Base-by-base conservation (phyloP, 2,329 filamentous ascomycete species). In the Fusarium sp. region DNA sequence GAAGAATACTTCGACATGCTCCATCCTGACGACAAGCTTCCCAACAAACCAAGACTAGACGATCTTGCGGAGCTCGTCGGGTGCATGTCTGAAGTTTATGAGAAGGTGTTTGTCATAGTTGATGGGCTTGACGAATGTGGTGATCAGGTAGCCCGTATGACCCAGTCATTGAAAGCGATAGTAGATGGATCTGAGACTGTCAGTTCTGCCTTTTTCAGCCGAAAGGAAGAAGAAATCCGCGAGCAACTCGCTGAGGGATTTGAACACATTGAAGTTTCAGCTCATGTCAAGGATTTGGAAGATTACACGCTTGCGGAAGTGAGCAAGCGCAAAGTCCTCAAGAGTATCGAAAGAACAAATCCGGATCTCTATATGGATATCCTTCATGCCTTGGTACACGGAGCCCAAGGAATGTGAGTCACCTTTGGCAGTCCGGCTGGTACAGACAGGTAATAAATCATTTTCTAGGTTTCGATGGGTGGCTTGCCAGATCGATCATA, bases 81-180 rank as follows among this genome's bases (percentile, higher is more conserved):
- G 4, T 25, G 29, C 5, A 59, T 69, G 54, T 39, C 49, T 3
- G n/a, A 10, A 4, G 25, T 42, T 3, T 69, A 59, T 15, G 52
- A 60, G 1, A 69, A 63, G 11, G 58, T 63, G 0, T 59, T 63
- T 29, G 15, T 69, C 0, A 45, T 69, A 5, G 58, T 69, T 1
- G 66, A 69, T 10, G 66, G 63, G 1, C n/a, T 69, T 1, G 66
- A 69, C 35, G 66, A 69, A 52, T 69, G 66, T 7, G 63, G 63
- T 6, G 39, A 48, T 6, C 31, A 63, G 4, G 48, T 63, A 3
- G 23, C 35, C 10, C 11, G 23, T 6, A 66, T 69, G 58, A 48
- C 46, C 1, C 15, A 23, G 18, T 45, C 15, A 3, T 27, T 69
- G 8, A 51, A 38, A 12, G 18, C 19, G 0, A 38, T 38, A 38